These are phyloP conservation scores for Pinus tabuliformis DNA, from an alignment of 75 land plant species.

Conservation along the genomic window DNA sequence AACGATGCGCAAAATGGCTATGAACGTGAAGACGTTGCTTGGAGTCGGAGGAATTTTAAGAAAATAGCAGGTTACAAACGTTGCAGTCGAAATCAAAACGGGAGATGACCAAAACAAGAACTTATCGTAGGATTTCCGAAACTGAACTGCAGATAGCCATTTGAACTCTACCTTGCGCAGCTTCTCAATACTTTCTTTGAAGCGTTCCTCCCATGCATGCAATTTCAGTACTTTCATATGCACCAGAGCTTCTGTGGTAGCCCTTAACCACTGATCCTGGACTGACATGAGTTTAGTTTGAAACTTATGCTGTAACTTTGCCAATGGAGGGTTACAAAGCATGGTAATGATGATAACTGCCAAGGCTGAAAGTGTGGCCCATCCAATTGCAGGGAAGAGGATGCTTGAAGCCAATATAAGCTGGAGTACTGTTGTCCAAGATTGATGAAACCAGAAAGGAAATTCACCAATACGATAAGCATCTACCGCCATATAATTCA, in stretches of 20 bases:
- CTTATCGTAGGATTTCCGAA: conserved; percentile 15
- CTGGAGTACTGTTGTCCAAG: conserved; percentile 19
- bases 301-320: too few relatives aligned
- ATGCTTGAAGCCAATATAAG: conserved; percentile 12
- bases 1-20: conserved; percentile 12
- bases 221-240: too few relatives aligned
- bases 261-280: conserved; percentile 36
- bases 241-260: conserved; percentile 20
- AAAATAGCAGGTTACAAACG: conserved; percentile 28
- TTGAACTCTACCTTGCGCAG: conserved; percentile 10
- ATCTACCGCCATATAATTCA: conserved; percentile 38
- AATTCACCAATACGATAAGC: conserved; percentile 10
- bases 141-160: conserved; percentile 9
- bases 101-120: conserved; percentile 10
- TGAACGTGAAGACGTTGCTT: conserved; percentile 37
- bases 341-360: too few relatives aligned
- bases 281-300: conserved; percentile 23
- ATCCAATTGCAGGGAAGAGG: conserved; percentile 14
- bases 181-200: conserved; percentile 20
- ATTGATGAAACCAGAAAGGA: conserved; percentile 14
- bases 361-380: background rate
- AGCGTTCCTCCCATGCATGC: background rate
- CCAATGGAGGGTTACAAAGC: too few relatives aligned
- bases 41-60: conserved; percentile 28
- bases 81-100: conserved; percentile 27